A percentile compares a stretch with the other conserved stretches of the same genome.
These are phyloP conservation scores for Diphasiastrum complanatum DNA, from an alignment of 83 land plant species.

Conservation along the genomic window DNA sequence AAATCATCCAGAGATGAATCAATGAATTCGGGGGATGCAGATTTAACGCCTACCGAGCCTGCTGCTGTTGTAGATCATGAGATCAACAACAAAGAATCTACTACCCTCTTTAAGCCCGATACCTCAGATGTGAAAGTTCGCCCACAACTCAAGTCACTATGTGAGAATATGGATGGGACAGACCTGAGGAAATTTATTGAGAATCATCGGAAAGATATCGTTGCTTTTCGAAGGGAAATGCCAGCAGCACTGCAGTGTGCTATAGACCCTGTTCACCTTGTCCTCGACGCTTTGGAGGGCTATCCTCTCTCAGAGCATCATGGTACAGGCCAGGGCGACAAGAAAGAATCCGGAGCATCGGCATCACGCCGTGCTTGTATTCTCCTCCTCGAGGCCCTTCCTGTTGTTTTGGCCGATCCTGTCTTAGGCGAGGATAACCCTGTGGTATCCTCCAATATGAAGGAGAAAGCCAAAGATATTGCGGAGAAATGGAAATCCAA, in stretches of 20 bases:
- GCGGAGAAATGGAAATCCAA: constrained; percentile 5
- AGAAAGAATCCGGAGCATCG: constrained; percentile 6
- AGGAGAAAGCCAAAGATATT: too few species aligned
- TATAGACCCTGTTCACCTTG: constrained; percentile 2
- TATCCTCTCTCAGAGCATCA: background rate
- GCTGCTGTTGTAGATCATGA: background rate
- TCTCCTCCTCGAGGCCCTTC: background rate
- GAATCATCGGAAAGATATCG: too few species aligned
- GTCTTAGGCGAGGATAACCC: too few species aligned
- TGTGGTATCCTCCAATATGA: too few species aligned
- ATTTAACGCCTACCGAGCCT: background rate
- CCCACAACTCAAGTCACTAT: constrained; percentile 2
- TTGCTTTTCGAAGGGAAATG: background rate
- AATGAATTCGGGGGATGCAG: background rate
- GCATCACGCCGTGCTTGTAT: too few species aligned
- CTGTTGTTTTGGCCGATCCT: too few species aligned
- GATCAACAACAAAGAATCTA: background rate
- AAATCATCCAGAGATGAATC: background rate
- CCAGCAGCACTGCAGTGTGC: constrained; percentile 10
- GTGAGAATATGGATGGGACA: constrained; percentile 11
- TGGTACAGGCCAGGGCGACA: constrained; percentile 3
- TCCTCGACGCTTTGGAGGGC: constrained; percentile 3
- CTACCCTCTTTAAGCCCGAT: background rate
- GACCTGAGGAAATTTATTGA: too few species aligned
- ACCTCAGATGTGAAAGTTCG: constrained; percentile 4